Evolutionary conservation across 2,329 filamentous ascomycete species (phyloP).

Genomic region (Orbilia brochopaga): DNA sequence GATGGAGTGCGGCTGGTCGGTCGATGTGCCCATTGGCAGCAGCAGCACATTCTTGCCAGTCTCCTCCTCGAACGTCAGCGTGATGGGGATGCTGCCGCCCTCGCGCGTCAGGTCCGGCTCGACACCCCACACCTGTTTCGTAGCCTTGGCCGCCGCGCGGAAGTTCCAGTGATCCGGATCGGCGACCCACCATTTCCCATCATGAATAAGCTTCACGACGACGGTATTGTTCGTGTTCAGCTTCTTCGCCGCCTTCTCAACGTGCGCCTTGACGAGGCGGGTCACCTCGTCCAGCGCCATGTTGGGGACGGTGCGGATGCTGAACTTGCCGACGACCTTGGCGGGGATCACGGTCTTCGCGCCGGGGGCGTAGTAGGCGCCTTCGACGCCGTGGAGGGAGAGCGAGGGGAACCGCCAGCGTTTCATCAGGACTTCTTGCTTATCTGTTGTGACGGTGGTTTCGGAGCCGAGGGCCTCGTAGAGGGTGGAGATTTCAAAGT

Average conservation of each 20-base stretch:
- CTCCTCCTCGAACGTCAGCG: slow-evolving; percentile 94
- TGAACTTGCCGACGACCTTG: slow-evolving; percentile 98
- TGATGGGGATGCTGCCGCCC: slow-evolving; percentile 95
- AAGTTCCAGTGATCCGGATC: slow-evolving; percentile 99
- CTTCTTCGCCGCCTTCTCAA: slow-evolving; percentile 83
- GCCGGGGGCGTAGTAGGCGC: slow-evolving; percentile 88
- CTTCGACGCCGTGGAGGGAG: slow-evolving; percentile 92
- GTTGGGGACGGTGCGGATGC: slow-evolving; percentile 93
- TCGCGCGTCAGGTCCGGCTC: slow-evolving; percentile 94
- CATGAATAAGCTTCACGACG: slow-evolving; percentile 81
- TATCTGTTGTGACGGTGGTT: slow-evolving; percentile 84
- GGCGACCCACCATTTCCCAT: slow-evolving; percentile 98
- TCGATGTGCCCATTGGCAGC: slow-evolving; percentile 95
- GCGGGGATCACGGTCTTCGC: slow-evolving; percentile 99
- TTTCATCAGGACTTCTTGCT: slow-evolving; percentile 91
- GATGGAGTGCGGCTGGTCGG: slow-evolving; percentile 94
- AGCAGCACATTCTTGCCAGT: slow-evolving; percentile 97
- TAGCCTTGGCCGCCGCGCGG: slow-evolving; percentile 89
- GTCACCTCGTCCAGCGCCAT: slow-evolving; percentile 95
- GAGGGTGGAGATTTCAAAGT: slow-evolving; percentile 95
- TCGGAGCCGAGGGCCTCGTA: slow-evolving; percentile 88
- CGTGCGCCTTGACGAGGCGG: slow-evolving; percentile 78
- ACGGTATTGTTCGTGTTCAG: slow-evolving; percentile 90
- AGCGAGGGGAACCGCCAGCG: slow-evolving; percentile 95
- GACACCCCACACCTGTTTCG: slow-evolving; percentile 90